Conservation (phyloP, 345 rosid species). For the Luvunga scandens region DNA sequence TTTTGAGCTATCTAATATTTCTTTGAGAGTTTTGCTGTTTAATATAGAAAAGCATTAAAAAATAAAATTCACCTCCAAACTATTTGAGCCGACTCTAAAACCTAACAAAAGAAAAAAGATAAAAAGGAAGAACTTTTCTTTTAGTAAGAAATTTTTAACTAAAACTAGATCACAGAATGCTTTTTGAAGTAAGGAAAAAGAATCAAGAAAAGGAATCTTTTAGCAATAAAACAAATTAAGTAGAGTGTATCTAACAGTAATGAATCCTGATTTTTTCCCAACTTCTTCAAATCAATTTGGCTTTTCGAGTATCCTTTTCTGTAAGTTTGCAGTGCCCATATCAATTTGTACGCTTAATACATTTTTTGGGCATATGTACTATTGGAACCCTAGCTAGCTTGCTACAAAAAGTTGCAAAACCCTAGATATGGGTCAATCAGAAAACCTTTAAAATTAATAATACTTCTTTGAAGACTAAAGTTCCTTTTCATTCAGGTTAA, state of each 20-base stretch:
- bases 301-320: neutral
- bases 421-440: conserved; percentile 7
- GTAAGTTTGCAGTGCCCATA: neutral
- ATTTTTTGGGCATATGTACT: neutral
- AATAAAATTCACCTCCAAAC: too few relatives aligned
- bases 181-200: neutral
- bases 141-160: too few relatives aligned
- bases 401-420: conserved; percentile 12
- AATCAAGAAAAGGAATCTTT: neutral
- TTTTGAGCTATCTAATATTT: too few relatives aligned
- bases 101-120: neutral
- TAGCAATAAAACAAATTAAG: neutral
- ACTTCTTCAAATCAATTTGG: neutral
- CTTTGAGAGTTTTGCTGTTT: too few relatives aligned
- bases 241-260: neutral
- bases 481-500: neutral
- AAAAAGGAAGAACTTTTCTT: neutral
- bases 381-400: conserved; percentile 7
- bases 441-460: neutral
- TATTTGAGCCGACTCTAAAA: too few relatives aligned
- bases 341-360: neutral
- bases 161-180: conserved; percentile 14
- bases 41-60: too few relatives aligned
- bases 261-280: neutral
- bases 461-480: too few relatives aligned